Evolutionary conservation across 441 rosid species (phyloP).

Genomic region (Gossypium trilobum): DNA sequence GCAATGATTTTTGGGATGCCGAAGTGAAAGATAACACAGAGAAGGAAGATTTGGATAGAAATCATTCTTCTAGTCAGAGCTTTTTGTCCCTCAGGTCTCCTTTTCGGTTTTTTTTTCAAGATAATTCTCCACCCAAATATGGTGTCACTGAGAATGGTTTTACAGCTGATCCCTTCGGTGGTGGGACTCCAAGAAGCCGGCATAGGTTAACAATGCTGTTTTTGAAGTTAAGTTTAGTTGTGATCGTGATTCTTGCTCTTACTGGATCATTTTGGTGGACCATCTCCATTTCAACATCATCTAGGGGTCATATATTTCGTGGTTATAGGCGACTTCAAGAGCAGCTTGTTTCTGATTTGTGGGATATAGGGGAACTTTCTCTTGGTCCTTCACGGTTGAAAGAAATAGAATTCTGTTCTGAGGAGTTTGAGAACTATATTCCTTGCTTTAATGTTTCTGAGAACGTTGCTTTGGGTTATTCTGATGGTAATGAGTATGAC

Average conservation of each 20-base stretch:
- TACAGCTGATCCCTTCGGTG: constrained; percentile 43
- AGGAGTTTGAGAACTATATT: constrained; percentile 58
- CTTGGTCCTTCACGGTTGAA: constrained; percentile 65
- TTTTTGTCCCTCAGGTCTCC: constrained; percentile 49
- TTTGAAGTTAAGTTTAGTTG: constrained; percentile 64
- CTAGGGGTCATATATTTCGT: constrained; percentile 68
- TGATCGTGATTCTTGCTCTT: constrained; percentile 58
- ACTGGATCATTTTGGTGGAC: constrained; percentile 95
- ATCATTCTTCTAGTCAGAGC: constrained; percentile 43
- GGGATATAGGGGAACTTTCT: constrained; percentile 88
- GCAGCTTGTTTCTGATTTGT: constrained; percentile 78
- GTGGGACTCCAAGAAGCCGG: constrained; percentile 47
- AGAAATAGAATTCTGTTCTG: constrained; percentile 66
- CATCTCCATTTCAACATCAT: constrained; percentile 53
- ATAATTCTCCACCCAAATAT: constrained; percentile 29
- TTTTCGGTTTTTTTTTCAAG: constrained; percentile 36
- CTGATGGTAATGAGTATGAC: constrained; percentile 46
- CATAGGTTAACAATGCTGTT: constrained; percentile 50
- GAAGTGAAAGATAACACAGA: constrained; percentile 72
- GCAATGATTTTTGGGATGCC: constrained; percentile 60
- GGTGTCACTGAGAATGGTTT: constrained; percentile 49
- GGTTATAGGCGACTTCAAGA: constrained; percentile 82
- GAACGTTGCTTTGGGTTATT: constrained; percentile 46
- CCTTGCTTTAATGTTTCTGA: constrained; percentile 80
- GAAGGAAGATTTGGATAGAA: constrained; percentile 51